These are phyloP conservation scores for Backusella psychrophila DNA, from an alignment of 192 early-diverging fungal species.

Conservation along the genomic window DNA sequence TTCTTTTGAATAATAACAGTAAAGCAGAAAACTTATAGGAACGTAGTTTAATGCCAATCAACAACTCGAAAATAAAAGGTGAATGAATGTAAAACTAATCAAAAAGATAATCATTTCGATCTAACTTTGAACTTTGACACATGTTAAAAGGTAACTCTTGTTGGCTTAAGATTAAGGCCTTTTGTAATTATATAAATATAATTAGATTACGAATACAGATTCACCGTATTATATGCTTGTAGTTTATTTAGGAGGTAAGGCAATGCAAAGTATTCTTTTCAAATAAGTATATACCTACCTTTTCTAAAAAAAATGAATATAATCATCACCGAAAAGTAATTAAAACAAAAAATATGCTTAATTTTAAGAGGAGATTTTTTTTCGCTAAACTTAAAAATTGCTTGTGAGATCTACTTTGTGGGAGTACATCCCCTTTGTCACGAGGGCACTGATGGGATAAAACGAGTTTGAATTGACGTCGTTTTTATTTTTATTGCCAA, in stretches of 20 bases:
- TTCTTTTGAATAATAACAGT: not conserved
- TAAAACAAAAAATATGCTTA: not conserved
- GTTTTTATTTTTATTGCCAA: constrained; percentile 6
- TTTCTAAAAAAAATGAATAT: not conserved
- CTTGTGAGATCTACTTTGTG: constrained; percentile 1
- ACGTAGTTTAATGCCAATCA: not conserved
- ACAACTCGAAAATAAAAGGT: not conserved
- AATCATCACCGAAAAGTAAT: not conserved
- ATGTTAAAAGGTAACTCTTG: not conserved
- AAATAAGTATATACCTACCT: not conserved
- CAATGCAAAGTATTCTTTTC: not conserved
- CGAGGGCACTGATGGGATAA: not conserved
- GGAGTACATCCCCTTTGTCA: constrained; percentile 4
- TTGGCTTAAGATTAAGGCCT: not conserved
- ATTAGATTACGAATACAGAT: not conserved
- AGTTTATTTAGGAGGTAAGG: not conserved
- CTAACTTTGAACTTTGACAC: not conserved
- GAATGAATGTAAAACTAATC: not conserved
- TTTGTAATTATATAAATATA: not conserved
- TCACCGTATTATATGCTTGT: not conserved
- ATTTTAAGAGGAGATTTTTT: constrained; percentile 1
- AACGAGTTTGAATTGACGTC: constrained; percentile 9
- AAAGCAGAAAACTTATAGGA: not conserved
- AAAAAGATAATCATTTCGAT: not conserved
- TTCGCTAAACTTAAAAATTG: not conserved